Conservation (phyloP, 2,329 filamentous ascomycete species). For the Epichloe sibirici region DNA sequence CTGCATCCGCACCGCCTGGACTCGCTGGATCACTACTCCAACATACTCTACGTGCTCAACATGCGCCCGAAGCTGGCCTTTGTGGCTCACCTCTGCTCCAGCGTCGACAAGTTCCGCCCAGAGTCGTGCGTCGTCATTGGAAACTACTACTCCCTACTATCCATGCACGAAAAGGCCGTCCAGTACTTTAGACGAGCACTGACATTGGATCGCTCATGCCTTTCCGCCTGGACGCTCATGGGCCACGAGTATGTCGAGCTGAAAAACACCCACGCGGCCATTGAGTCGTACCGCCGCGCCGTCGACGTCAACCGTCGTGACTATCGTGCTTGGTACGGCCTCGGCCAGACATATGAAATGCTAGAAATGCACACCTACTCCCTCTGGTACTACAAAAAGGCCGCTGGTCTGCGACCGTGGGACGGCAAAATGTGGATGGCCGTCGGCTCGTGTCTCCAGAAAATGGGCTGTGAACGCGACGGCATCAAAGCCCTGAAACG, state of each 20-base stretch:
- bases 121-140: slow-evolving; percentile 95
- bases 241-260: slow-evolving; percentile 97
- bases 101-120: slow-evolving; percentile 88
- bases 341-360: slow-evolving; percentile 94
- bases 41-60: slow-evolving; percentile 90
- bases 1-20: slow-evolving; percentile 66
- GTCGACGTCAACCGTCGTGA: slow-evolving; percentile 94
- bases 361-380: slow-evolving; percentile 97
- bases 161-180: slow-evolving; percentile 93
- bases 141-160: slow-evolving; percentile 92
- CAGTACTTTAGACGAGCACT: slow-evolving; percentile 93
- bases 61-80: slow-evolving; percentile 82
- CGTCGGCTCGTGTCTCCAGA: slow-evolving; percentile 81
- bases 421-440: slow-evolving; percentile 99
- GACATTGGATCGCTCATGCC: slow-evolving; percentile 77
- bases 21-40: slow-evolving; percentile 89
- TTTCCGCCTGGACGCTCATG: slow-evolving; percentile 97
- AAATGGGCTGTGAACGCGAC: slow-evolving; percentile 76
- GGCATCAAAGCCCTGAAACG: slow-evolving; percentile 93
- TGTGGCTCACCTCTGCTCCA: slow-evolving; percentile 78
- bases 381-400: slow-evolving; percentile 94
- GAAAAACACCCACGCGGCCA: slow-evolving; percentile 96
- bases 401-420: slow-evolving; percentile 83
- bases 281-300: slow-evolving; percentile 89
- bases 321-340: slow-evolving; percentile 94